phyloP scores from a whole-genome alignment of 1,139 yeast species.

The Wickerhamomyces sp. region DNA sequence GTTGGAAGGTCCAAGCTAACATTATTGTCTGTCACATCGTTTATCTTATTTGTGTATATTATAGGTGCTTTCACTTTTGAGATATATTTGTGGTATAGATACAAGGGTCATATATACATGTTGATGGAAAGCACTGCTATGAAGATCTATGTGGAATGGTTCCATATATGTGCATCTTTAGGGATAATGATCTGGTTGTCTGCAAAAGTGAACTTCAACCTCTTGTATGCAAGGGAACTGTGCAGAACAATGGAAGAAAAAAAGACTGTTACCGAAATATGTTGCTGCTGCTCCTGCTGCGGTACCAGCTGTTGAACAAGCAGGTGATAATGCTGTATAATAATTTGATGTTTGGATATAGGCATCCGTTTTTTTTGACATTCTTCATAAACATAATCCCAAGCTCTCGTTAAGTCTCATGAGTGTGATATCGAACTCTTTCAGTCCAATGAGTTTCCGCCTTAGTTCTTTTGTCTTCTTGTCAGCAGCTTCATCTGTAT shows the following conservation, averaged over 20 bases:
- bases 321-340: too few species aligned
- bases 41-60: too few species aligned
- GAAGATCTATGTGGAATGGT: background rate
- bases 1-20: background rate
- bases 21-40: background rate
- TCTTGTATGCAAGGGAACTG: too few species aligned
- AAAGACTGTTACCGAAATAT: too few species aligned
- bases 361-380: background rate
- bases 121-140: background rate
- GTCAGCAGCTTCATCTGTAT: slow-evolving; percentile 2
- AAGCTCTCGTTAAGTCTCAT: slow-evolving; percentile 11
- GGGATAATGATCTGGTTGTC: background rate
- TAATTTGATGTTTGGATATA: too few species aligned
- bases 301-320: too few species aligned
- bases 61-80: background rate
- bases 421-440: slow-evolving; percentile 5
- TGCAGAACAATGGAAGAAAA: too few species aligned
- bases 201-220: background rate
- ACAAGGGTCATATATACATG: background rate
- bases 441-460: background rate
- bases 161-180: background rate
- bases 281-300: too few species aligned
- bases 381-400: slow-evolving; percentile 5
- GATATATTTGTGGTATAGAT: background rate
- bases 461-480: background rate